A percentile compares a stretch with the other conserved stretches of the same genome.
Evolutionary conservation across 1,284 basidiomycete species (phyloP).

Genomic region (Ustilago loliicola): DNA sequence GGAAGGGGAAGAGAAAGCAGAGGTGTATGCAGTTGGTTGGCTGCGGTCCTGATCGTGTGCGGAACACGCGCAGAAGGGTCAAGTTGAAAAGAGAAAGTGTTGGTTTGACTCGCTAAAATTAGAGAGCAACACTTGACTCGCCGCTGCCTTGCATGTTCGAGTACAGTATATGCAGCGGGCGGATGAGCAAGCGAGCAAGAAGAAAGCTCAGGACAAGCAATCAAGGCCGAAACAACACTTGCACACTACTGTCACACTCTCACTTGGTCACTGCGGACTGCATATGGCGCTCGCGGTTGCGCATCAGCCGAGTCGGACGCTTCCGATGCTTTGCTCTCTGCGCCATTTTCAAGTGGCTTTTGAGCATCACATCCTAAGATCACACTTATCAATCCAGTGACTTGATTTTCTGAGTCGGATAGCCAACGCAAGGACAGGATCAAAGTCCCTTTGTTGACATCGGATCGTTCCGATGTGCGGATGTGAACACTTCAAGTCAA

Average conservation of each 20-base stretch:
- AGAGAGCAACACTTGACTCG: background rate
- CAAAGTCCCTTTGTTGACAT: background rate
- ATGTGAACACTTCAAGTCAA: background rate
- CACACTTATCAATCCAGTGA: no score
- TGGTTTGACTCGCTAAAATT: background rate
- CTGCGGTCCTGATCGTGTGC: background rate
- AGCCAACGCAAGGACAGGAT: no score
- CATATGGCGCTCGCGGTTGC: background rate
- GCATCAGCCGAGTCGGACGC: background rate
- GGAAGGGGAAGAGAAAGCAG: background rate
- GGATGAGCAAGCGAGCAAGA: no score
- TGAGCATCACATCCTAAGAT: no score
- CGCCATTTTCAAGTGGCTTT: no score
- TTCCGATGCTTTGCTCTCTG: no score
- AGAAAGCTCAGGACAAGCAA: no score
- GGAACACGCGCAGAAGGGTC: background rate
- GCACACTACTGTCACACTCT: background rate
- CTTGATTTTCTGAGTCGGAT: no score
- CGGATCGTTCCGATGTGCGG: background rate
- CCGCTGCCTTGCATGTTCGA: background rate
- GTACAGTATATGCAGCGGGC: background rate
- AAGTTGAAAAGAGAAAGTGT: background rate
- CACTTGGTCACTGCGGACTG: background rate
- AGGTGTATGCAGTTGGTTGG: slow-evolving; percentile 1
- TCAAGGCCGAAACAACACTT: no score